A percentile compares a stretch with the other conserved stretches of the same genome.
Evolutionary conservation across 768 basidiomycete genomes (phyloP).

Genomic region (Mycena albidolilacea): DNA sequence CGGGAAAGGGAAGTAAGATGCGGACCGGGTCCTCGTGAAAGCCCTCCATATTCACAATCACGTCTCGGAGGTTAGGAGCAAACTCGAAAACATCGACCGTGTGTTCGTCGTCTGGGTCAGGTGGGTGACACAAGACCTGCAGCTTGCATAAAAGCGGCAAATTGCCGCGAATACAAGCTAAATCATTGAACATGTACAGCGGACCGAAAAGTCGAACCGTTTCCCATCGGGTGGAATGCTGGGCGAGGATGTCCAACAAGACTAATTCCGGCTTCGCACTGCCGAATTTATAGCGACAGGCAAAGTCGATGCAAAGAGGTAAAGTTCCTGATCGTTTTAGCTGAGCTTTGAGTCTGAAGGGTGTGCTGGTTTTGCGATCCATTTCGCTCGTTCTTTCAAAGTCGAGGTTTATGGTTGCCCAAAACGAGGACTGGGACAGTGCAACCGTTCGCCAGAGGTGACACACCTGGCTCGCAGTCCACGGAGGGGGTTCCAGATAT

Average conservation of each 20-base stretch:
- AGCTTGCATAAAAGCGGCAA: constrained; percentile 3
- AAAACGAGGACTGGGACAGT: constrained; percentile 7
- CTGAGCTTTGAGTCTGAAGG: too few species aligned
- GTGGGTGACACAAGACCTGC: background rate
- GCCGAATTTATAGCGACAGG: too few species aligned
- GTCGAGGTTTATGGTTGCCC: constrained; percentile 6
- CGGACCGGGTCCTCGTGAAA: background rate
- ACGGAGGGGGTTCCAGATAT: too few species aligned
- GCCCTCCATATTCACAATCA: background rate
- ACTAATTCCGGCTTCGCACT: too few species aligned
- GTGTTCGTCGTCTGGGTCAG: background rate
- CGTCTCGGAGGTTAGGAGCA: background rate
- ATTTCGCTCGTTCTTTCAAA: background rate
- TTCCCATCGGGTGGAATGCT: constrained; percentile 11
- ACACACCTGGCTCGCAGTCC: too few species aligned
- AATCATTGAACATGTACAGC: background rate
- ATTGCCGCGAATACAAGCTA: background rate
- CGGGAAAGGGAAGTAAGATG: constrained; percentile 7
- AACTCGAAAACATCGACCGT: constrained; percentile 4
- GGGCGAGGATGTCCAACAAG: background rate
- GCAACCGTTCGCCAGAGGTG: constrained; percentile 11
- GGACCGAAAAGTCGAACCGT: background rate
- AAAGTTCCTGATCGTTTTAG: too few species aligned
- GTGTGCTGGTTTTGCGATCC: background rate
- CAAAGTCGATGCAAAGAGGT: too few species aligned